Evolutionary conservation across 2,329 filamentous ascomycete species (phyloP).

Genomic region (Aspergillus chevalieri): DNA sequence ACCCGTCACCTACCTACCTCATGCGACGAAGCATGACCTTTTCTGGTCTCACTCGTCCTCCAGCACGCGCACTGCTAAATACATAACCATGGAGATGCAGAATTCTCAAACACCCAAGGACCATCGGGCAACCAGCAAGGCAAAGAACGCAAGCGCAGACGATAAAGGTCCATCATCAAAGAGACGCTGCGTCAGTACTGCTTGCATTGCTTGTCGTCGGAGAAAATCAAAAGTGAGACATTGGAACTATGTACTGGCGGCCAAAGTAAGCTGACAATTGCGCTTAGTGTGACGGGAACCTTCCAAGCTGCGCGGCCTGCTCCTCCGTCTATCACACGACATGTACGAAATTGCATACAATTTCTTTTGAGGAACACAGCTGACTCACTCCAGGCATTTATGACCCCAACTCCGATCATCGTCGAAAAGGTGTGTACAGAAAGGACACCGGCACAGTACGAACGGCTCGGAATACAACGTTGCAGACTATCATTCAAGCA

Average conservation of each 20-base stretch:
- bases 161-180: constrained; percentile 43
- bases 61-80: constrained; percentile 18
- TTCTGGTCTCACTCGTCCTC: constrained; percentile 9
- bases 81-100: constrained; percentile 18
- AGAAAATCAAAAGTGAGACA: constrained; percentile 62
- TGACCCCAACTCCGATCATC: constrained; percentile 92
- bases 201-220: constrained; percentile 71
- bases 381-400: constrained; percentile 66
- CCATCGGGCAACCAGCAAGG: constrained; percentile 14
- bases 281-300: constrained; percentile 74
- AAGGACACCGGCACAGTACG: constrained; percentile 86
- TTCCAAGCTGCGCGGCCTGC: constrained; percentile 91
- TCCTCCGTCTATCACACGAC: constrained; percentile 70
- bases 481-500: constrained; percentile 88
- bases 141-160: constrained; percentile 25
- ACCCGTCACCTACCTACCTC: not conserved
- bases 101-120: constrained; percentile 6
- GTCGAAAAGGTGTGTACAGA: constrained; percentile 93
- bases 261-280: not conserved
- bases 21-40: constrained; percentile 16
- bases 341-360: constrained; percentile 22
- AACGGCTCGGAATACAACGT: constrained; percentile 76
- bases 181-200: constrained; percentile 74
- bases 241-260: not conserved
- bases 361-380: not conserved